Evolutionary conservation across 352 stramenopile species (phyloP).

Genomic region (Aphanomyces astaci): DNA sequence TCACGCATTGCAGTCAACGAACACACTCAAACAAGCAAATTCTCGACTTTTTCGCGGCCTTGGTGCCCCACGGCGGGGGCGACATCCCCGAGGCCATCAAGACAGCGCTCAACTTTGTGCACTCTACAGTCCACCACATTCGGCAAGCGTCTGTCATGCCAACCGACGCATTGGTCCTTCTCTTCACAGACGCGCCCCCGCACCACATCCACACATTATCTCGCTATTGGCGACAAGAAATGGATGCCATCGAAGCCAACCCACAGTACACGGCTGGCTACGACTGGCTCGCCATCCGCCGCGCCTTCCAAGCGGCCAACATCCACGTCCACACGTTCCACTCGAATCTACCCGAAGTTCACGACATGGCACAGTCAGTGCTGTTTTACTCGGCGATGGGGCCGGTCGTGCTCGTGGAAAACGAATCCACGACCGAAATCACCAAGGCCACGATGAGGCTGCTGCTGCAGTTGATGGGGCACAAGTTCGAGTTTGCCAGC

Average conservation of each 20-base stretch:
- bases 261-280: conserved; percentile 3
- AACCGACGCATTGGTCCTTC: neutral
- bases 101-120: conserved; percentile 12
- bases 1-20: conserved; percentile 8
- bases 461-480: conserved; percentile 15
- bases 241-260: conserved; percentile 1
- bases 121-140: neutral
- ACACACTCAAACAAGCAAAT: conserved; percentile 23
- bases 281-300: conserved; percentile 17
- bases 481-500: conserved; percentile 1
- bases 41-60: neutral
- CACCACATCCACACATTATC: conserved; percentile 11
- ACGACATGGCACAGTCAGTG: neutral
- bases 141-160: neutral
- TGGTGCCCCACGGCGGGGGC: conserved; percentile 4
- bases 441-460: conserved; percentile 19
- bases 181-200: conserved; percentile 21
- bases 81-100: conserved; percentile 21
- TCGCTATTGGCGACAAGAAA: neutral
- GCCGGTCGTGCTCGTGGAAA: conserved; percentile 1
- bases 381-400: conserved; percentile 13
- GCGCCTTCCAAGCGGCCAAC: neutral
- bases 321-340: conserved; percentile 19
- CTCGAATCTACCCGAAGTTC: neutral
- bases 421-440: neutral